Base-by-base conservation (phyloP, 192 early-diverging fungal genomes). In the Umbelopsis ramanniana region DNA sequence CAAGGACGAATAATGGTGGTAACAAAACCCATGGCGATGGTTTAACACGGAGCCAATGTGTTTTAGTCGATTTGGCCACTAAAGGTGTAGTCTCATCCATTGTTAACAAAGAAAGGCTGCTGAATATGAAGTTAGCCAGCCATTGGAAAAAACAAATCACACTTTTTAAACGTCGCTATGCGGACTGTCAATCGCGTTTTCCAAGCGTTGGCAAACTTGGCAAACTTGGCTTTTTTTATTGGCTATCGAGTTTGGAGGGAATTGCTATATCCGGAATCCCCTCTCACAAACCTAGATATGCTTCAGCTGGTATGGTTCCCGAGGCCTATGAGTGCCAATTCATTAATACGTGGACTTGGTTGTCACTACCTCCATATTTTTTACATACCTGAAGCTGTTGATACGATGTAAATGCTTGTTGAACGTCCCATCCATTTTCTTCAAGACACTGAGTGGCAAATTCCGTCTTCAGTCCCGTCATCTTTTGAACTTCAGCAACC, bases 121-220 rank as follows among this genome's bases (percentile, higher is more conserved):
- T 17, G 48, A 50, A 50, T 50, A 50, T 17, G 5, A 21, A 50
- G n/a, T 50, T 15, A 43, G 40, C 40, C 40, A 43, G 11, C 6
- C 8, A 12, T 43, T 11, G 6, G 3, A 43, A 43, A 43, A 43
- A 43, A 43, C 6, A 29, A 29, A 11, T 43, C 40, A 40, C 38
- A 0, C 6, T 43, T 43, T 43, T 43, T 43, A 43, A 43, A 21
- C 29, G 2, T n/a, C 17, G 48, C 2, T 1, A 50, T 19, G 48
- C 48, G 48, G 48, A 50, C 48, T 50, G 5, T n/a, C 48, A 50
- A 50, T 15, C 40, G 11, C 6, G 7, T 6, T 50, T 5, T 3
- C 57, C 29, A 29, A 63, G 57, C 26, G 14, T 63, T 63, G 57
- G 57, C 57, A 63, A 37, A 63, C 57, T 63, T 63, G 57, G 57